A percentile compares a stretch with the other conserved stretches of the same genome.
Conservation (phyloP, 2,329 filamentous ascomycete genomes). For the Venturia oleaginea region DNA sequence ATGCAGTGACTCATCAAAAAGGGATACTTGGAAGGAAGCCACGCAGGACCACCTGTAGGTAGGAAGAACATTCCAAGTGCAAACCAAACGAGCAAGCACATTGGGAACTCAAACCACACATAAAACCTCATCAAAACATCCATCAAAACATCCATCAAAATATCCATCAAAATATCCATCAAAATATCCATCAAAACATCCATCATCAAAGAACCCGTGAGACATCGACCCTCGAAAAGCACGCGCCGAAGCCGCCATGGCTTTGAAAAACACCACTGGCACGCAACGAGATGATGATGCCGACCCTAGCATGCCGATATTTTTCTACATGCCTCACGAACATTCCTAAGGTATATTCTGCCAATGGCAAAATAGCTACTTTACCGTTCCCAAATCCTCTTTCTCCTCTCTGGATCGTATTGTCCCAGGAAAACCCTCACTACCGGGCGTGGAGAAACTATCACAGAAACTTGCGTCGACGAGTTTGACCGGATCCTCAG, state of each 20-base stretch:
- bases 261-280: neutral
- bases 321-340: slow-evolving; percentile 27
- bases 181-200: no score
- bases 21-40: no score
- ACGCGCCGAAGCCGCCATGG: neutral
- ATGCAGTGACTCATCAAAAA: no score
- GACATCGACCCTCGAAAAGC: neutral
- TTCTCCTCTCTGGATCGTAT: neutral
- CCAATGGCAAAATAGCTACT: slow-evolving; percentile 44
- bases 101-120: no score
- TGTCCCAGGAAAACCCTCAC: no score
- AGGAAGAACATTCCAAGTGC: no score
- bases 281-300: neutral
- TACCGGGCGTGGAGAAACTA: neutral
- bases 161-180: no score
- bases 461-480: no score
- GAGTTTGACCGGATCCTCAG: neutral
- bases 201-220: neutral
- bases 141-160: no score
- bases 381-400: slow-evolving; percentile 29
- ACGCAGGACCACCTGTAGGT: no score
- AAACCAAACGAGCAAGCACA: no score
- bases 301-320: slow-evolving; percentile 9
- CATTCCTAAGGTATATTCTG: slow-evolving; percentile 39
- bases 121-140: no score